Base-by-base conservation (phyloP, 2,329 filamentous ascomycete species). In the Orbilia ellipsospora region DNA sequence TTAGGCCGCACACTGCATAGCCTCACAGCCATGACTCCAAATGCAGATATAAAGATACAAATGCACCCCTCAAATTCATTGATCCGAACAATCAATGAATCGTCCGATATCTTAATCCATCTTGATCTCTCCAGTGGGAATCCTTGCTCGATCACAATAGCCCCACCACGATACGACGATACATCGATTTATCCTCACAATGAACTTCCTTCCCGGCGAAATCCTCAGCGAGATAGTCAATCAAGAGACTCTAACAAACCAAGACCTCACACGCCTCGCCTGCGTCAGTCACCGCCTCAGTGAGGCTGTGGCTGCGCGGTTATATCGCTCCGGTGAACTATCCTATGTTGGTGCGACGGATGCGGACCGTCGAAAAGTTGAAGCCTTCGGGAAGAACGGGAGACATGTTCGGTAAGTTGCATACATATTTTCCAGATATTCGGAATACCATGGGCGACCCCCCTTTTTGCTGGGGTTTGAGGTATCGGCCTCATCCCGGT, bases 381-480 rank as follows among this genome's bases (percentile, higher is more conserved):
- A 74, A 51, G 45, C 70, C 6, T 74, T 57, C 51, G 48, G 36
- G 12, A 74, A 45, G 26, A 52, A 74, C 20, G 70, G 70, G 13
- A 63, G 57, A 59, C 44, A 59, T 18, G 70, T 74, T 64, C 70
- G 70, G 70, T 74, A 67, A 68, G 63, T 62, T 51, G n/a, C 52
- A 13, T 52, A 52, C 16, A 23, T 1, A 23, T n/a, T 23, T 18
- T 18, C 48, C n/a, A 20, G 15, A 18, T 7, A n/a, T 23, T n/a
- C 16, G 23, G 8, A 18, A 12, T 23, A 31, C 16, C 3, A 36
- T 12, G 15, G 28, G 18, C 42, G 15, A 26, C 16, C 8, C 18
- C 18, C 16, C 10, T 36, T 36, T 36, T 36, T 6, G 31, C 31
- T 36, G 31, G 31, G 6, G 31, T 36, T 36, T 36, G 31, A 6